phyloP scores from a whole-genome alignment of 2,329 filamentous ascomycete species.

The Xylariomycetidae sp. region DNA sequence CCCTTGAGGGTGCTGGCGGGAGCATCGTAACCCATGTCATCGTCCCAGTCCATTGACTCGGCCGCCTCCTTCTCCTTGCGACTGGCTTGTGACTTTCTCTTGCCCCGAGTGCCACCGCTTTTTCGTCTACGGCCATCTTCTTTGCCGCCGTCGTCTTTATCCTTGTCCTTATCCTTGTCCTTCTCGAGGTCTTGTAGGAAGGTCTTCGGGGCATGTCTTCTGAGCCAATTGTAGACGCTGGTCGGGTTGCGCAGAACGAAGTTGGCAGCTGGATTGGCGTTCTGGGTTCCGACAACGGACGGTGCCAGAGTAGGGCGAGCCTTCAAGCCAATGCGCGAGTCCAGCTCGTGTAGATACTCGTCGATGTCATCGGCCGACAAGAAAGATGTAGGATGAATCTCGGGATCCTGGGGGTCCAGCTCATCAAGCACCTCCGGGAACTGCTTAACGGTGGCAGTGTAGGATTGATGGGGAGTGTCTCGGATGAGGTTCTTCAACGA shows the following conservation, averaged over 20 bases:
- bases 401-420: constrained; percentile 43
- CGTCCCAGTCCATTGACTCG: constrained; percentile 34
- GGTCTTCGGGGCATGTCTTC: constrained; percentile 75
- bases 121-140: constrained; percentile 31
- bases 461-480: constrained; percentile 47
- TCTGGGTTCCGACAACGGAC: constrained; percentile 30
- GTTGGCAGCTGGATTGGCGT: constrained; percentile 32
- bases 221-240: constrained; percentile 93
- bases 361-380: constrained; percentile 66
- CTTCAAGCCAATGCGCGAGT: constrained; percentile 42
- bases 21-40: constrained; percentile 29
- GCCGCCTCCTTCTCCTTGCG: constrained; percentile 26
- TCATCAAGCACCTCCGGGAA: constrained; percentile 52
- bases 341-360: constrained; percentile 64
- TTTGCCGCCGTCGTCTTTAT: constrained; percentile 30
- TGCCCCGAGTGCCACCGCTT: constrained; percentile 28
- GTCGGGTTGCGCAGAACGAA: constrained; percentile 69
- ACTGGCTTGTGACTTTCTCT: constrained; percentile 31
- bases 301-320: constrained; percentile 46
- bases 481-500: constrained; percentile 44
- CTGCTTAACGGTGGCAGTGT: constrained; percentile 52
- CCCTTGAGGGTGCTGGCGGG: constrained; percentile 33
- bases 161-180: constrained; percentile 35
- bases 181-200: constrained; percentile 72
- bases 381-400: constrained; percentile 57